Conservation (phyloP, 257 asterid species). For the Solanum neorickii region DNA sequence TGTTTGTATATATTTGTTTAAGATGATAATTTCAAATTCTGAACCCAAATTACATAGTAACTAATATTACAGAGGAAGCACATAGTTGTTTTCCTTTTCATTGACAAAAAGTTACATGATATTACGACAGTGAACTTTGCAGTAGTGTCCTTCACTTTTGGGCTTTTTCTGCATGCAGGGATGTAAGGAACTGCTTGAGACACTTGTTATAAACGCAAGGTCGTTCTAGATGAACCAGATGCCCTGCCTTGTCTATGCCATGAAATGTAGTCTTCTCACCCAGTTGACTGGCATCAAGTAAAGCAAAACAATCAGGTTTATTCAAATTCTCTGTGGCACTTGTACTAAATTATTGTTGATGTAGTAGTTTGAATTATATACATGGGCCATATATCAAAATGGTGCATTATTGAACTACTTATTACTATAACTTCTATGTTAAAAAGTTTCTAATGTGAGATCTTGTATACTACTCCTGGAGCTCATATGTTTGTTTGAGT, state of each 20-base stretch:
- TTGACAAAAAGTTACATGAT: background rate
- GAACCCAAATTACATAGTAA: background rate
- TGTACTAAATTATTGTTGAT: background rate
- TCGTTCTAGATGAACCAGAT: conserved; percentile 76
- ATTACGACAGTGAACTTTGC: background rate
- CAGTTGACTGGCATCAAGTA: conserved; percentile 39
- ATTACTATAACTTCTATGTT: background rate
- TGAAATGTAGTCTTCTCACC: conserved; percentile 43
- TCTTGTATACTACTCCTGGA: background rate
- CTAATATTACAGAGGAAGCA: background rate
- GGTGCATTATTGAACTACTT: background rate
- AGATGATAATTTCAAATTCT: background rate
- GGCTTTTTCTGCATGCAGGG: conserved; percentile 27
- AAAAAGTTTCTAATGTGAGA: background rate
- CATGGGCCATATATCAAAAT: background rate
- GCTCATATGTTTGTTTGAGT: background rate
- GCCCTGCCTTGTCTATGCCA: conserved; percentile 71
- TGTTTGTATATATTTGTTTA: background rate
- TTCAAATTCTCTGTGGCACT: background rate
- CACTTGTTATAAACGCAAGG: conserved; percentile 62
- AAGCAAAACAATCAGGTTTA: background rate
- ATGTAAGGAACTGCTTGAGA: conserved; percentile 61
- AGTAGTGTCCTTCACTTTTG: conserved; percentile 3
- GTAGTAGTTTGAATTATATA: background rate
- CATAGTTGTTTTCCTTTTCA: background rate